Base-by-base conservation (phyloP, 1,284 basidiomycete genomes). In the Entoloma clypeatum region DNA sequence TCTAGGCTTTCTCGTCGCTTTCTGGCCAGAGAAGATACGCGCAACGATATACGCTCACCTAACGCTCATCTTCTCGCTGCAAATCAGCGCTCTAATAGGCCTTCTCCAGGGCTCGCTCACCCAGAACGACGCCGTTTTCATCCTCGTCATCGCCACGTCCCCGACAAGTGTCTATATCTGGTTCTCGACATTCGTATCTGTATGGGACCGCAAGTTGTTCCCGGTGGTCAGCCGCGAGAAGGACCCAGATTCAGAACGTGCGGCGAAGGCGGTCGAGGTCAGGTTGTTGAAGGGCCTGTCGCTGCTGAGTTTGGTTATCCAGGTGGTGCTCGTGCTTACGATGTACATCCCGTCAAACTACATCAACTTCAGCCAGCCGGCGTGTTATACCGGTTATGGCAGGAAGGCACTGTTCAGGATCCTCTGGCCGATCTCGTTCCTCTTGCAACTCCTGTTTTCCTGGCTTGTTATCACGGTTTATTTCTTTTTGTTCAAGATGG, bases 101-200 rank as follows among this genome's bases (percentile, higher is more conserved):
- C 7, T 49, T 3, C n/a, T 30, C 10, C 16, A 16, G 18, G n/a
- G 29, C n/a, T 16, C 37, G 4, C 41, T 53, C 8, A 51, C 49
- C 7, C 32, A 41, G 19, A 45, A 47, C 23, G 49, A 53, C 25
- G 47, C 18, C 2, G 27, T 49, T 6, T 49, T 49, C 19, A 45
- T 48, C 4, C 35, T 51, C 5, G 22, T 51, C 31, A 31, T 39
- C 1, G 36, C 44, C 5, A 45, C 52, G 4, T 50, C 47, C 4
- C 50, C 48, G 3, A 39, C 43, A 3, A 46, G 40, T 19, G 6
- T 51, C 19, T 34, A 36, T 2, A 32, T 53, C 9, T 51, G 51
- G 51, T 14, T 29, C 9, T 23, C 4, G 23, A 39, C 6, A 18
- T 5, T n/a, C 17, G 5, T 7, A 30, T 6, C 14, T 25, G 22